Conservation (phyloP, 192 early-diverging fungal genomes). For the Spinellus fusiger region DNA sequence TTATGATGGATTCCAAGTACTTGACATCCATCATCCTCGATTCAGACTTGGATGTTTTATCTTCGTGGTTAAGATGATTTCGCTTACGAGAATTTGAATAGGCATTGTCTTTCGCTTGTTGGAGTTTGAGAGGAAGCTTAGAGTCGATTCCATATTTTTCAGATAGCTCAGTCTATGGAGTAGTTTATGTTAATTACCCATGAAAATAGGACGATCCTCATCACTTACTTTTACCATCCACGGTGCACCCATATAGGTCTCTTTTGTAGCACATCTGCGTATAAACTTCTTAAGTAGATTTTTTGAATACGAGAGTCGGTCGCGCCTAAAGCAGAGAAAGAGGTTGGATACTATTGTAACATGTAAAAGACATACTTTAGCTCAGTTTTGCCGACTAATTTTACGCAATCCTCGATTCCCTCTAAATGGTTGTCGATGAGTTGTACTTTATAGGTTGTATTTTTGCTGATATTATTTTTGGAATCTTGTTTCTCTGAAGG, state of each 20-base stretch:
- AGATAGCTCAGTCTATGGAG: slow-evolving; percentile 25
- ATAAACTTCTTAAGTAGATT: slow-evolving; percentile 66
- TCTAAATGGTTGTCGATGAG: slow-evolving; percentile 48
- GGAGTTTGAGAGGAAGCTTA: slow-evolving; percentile 2
- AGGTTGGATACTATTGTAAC: not conserved
- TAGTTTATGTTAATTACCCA: not conserved
- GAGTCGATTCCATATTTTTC: slow-evolving; percentile 42
- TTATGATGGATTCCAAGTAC: slow-evolving; percentile 30
- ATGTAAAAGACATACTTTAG: slow-evolving; percentile 22
- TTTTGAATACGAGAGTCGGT: slow-evolving; percentile 64
- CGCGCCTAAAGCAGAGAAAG: slow-evolving; percentile 35
- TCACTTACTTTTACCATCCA: slow-evolving; percentile 58
- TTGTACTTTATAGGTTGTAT: slow-evolving; percentile 40
- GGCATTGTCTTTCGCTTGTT: slow-evolving; percentile 13
- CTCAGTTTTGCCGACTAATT: slow-evolving; percentile 28
- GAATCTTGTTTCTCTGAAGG: slow-evolving; percentile 27
- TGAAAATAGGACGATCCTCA: not conserved
- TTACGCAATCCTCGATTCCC: slow-evolving; percentile 44
- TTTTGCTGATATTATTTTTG: not conserved
- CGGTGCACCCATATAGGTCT: slow-evolving; percentile 65
- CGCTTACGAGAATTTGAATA: slow-evolving; percentile 11
- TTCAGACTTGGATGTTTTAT: not conserved
- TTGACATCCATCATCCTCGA: slow-evolving; percentile 29
- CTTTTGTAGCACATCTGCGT: slow-evolving; percentile 56
- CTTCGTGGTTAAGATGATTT: slow-evolving; percentile 1